A percentile compares a stretch with the other conserved stretches of the same genome.
Conservation (phyloP, 2,329 filamentous ascomycete species). For the Xylaria sp. region DNA sequence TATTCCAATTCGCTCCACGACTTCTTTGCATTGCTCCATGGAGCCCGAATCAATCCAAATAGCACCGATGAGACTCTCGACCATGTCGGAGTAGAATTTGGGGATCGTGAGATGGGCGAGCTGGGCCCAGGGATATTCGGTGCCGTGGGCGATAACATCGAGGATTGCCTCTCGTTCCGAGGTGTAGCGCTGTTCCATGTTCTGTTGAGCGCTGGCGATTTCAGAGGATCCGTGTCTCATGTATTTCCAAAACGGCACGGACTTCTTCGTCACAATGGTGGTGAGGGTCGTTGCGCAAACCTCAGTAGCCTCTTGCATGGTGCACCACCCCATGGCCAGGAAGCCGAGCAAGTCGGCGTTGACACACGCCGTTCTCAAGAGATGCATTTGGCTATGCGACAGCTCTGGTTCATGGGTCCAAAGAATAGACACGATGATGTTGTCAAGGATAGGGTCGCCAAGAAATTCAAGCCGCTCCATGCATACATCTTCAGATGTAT, state of each 20-base stretch:
- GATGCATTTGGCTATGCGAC: constrained; percentile 73
- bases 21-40: constrained; percentile 65
- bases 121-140: constrained; percentile 79
- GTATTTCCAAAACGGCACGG: constrained; percentile 73
- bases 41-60: constrained; percentile 83
- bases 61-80: constrained; percentile 84
- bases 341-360: constrained; percentile 86
- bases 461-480: constrained; percentile 87
- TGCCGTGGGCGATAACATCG: constrained; percentile 60
- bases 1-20: constrained; percentile 75
- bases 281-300: constrained; percentile 43
- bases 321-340: constrained; percentile 70
- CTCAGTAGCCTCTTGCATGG: constrained; percentile 50
- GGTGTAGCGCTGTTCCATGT: constrained; percentile 59
- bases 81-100: constrained; percentile 86
- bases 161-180: constrained; percentile 62
- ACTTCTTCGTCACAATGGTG: constrained; percentile 42
- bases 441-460: constrained; percentile 86
- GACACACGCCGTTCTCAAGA: constrained; percentile 78
- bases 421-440: constrained; percentile 74
- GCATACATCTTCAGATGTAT: constrained; percentile 53
- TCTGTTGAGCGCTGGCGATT: constrained; percentile 60
- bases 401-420: constrained; percentile 60
- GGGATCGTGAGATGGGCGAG: constrained; percentile 73
- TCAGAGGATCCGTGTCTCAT: constrained; percentile 68